Conservation (phyloP, 345 rosid species). For the Eucalyptus guilfoylei region DNA sequence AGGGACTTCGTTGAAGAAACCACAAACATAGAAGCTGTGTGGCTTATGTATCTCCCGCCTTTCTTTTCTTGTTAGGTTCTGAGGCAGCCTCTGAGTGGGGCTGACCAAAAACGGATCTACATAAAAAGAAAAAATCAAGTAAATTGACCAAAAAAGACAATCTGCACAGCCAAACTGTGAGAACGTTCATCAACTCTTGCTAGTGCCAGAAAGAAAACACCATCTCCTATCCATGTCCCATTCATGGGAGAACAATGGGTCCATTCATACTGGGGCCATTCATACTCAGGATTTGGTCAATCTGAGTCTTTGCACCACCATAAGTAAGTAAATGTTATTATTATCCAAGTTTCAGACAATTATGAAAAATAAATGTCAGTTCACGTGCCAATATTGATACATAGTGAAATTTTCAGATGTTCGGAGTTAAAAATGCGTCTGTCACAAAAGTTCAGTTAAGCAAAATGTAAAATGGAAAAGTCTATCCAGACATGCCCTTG, state of each 20-base stretch:
- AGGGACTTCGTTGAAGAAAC: not conserved
- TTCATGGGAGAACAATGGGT: not conserved
- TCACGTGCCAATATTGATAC: not conserved
- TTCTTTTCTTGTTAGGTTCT: constrained; percentile 44
- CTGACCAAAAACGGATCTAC: constrained; percentile 82
- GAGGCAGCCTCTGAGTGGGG: constrained; percentile 49
- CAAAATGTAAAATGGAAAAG: not conserved
- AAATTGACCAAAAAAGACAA: not conserved
- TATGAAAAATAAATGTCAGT: not conserved
- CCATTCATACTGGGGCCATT: not conserved
- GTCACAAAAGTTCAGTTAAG: not conserved
- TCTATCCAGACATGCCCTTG: not conserved
- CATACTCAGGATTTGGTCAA: not conserved
- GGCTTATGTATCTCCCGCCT: constrained; percentile 42
- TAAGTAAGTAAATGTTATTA: not conserved
- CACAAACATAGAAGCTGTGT: not conserved
- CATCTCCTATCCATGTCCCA: not conserved
- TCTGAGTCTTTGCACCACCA: not conserved
- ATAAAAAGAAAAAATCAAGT: not conserved
- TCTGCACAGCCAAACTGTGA: not conserved
- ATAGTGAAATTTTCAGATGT: not conserved
- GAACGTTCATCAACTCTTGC: not conserved
- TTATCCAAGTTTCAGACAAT: not conserved
- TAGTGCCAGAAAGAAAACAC: not conserved
- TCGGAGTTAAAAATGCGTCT: not conserved